Evolutionary conservation across 306 rosid species (phyloP), one percentile per base, ranked within the genome.

Genomic region (Hippophae gyantsensis): DNA sequence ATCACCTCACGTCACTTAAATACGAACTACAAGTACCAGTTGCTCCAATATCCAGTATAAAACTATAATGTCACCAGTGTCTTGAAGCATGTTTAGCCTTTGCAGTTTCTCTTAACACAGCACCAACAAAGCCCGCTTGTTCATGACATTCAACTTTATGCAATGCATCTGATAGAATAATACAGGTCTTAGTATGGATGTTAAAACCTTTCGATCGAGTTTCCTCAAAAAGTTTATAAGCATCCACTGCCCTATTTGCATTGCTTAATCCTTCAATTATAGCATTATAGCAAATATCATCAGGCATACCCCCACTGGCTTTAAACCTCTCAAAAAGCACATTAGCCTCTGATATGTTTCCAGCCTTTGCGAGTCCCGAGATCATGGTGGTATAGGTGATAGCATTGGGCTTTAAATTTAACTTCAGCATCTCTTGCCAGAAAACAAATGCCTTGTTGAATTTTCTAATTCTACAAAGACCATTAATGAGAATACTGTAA

Each of bases 341-440:
- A 48, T 42, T 71, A 27, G 96, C 96, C 11, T 85, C 98, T 27
- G 54, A 70, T 56, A 92, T 82, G 64, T 92, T 92, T 70, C 98
- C 95, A 50, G 86, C 93, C 68, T 61, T 85, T 47, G 98, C 88
- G 18, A 92, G 92, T 64, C 96, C 96, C 6, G 87, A 70, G 62
- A 92, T 92, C 96, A 92, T 92, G 77, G 85, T 85, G 46, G 93
- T 82, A 76, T 85, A 87, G 46, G 95, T 87, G 66, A 79, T 60
- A 48, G 80, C 73, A 61, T 92, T 85, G 48, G 98, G 98, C 61
- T 81, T 73, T 51, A 92, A 57, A 70, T 96, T 96, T 47, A 78
- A 71, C 69, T 87, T 92, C 84, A 81, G 85, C 98, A 92, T 87
- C 81, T 87, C 98, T 78, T 92, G 95, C 96, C 98, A 92, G 79